A percentile compares a stretch with the other conserved stretches of the same genome.
Evolutionary conservation across 441 rosid species (phyloP).

Genomic region (Lepidium campestre): DNA sequence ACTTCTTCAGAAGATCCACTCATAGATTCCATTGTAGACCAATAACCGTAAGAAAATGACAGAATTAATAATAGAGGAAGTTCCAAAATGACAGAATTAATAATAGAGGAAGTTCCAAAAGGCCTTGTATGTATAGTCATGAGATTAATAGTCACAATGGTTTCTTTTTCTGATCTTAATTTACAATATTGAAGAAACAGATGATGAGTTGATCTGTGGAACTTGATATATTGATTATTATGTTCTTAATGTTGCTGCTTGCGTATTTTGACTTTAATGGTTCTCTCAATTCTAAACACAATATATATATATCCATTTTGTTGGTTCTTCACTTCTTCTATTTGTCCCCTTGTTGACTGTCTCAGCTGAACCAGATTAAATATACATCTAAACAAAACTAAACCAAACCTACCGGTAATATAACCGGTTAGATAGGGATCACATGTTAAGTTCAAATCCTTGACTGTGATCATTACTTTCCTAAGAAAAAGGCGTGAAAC

Average conservation of each 20-base stretch:
- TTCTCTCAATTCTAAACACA: neutral
- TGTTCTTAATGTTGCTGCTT: neutral
- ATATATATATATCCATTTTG: too few relatives aligned
- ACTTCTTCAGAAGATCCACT: too few relatives aligned
- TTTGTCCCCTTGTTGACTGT: too few relatives aligned
- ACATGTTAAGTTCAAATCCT: neutral
- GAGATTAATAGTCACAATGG: neutral
- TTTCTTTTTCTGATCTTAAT: neutral
- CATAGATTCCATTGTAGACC: too few relatives aligned
- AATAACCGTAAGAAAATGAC: too few relatives aligned
- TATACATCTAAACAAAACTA: too few relatives aligned
- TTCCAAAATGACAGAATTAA: too few relatives aligned
- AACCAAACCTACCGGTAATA: too few relatives aligned
- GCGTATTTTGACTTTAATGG: neutral
- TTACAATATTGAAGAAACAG: neutral
- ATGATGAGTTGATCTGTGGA: neutral
- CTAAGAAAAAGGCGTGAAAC: conserved; percentile 14
- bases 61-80: too few relatives aligned
- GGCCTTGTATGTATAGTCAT: neutral
- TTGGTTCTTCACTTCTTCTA: too few relatives aligned
- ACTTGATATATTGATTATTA: too few relatives aligned
- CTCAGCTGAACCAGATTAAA: too few relatives aligned
- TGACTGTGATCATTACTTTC: neutral
- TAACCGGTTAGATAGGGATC: neutral
- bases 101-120: neutral